Conservation (phyloP, 2,329 filamentous ascomycete genomes). For the Cordyceps pruinosa region DNA sequence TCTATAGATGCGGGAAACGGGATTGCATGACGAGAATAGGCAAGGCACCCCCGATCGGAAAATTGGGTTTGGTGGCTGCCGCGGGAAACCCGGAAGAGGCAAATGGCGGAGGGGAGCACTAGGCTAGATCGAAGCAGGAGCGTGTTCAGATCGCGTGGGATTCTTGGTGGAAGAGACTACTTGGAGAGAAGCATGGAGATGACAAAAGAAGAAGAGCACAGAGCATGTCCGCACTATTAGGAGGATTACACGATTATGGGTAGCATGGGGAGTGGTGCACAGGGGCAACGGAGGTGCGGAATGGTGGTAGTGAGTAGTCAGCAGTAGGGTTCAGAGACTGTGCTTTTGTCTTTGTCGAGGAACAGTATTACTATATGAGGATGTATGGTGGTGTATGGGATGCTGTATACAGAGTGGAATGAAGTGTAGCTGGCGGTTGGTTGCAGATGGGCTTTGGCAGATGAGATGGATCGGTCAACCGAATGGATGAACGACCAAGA, state of each 20-base stretch:
- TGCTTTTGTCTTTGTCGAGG: neutral
- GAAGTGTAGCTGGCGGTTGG: neutral
- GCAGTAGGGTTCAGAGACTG: neutral
- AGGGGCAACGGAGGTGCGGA: neutral
- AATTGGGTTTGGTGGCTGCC: neutral
- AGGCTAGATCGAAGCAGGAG: neutral
- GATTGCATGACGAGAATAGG: neutral
- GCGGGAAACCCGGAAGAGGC: conserved; percentile 11
- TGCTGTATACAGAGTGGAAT: neutral
- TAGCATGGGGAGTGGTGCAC: conserved; percentile 10
- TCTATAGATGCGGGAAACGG: conserved; percentile 4
- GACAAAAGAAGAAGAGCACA: neutral
- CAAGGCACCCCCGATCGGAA: conserved; percentile 3
- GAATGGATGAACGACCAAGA: neutral
- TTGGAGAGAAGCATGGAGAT: neutral
- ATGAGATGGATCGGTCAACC: neutral
- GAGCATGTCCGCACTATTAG: conserved; percentile 4
- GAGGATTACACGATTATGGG: conserved; percentile 10
- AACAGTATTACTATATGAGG: neutral
- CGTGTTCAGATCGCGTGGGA: neutral
- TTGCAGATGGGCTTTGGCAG: neutral
- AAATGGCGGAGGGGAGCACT: conserved; percentile 1
- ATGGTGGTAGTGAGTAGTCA: neutral
- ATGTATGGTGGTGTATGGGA: neutral
- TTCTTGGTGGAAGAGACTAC: neutral